These are phyloP conservation scores for Cucurbita pepo DNA, from an alignment of 306 rosid genomes.

Conservation along the genomic window DNA sequence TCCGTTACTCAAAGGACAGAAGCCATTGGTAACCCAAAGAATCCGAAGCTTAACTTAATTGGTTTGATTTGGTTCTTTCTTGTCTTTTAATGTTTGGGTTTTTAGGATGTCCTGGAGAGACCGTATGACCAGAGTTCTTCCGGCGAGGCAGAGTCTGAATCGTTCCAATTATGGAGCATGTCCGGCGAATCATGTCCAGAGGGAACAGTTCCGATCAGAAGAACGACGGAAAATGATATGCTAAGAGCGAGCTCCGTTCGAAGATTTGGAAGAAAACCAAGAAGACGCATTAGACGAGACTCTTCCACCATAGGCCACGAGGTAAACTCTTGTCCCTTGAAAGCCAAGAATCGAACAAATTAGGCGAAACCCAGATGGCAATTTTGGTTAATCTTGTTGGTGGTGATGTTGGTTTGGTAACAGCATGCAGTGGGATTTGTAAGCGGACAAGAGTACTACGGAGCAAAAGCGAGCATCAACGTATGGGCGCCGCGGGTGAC, in stretches of 20 bases:
- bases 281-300: constrained; percentile 56
- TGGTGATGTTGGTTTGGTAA: not conserved
- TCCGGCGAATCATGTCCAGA: constrained; percentile 65
- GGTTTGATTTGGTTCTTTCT: not conserved
- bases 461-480: constrained; percentile 86
- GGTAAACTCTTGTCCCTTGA: constrained; percentile 9
- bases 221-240: constrained; percentile 64
- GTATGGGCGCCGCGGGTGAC: constrained; percentile 82
- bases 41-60: not conserved
- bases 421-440: constrained; percentile 99
- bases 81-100: not conserved
- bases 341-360: no score
- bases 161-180: constrained; percentile 55
- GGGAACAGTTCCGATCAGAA: constrained; percentile 74
- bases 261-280: constrained; percentile 59
- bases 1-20: constrained; percentile 52
- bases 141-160: constrained; percentile 18
- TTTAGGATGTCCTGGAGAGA: constrained; percentile 68
- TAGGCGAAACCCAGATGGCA: no score
- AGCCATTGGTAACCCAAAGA: constrained; percentile 45
- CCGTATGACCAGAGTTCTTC: constrained; percentile 24
- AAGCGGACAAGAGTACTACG: constrained; percentile 65
- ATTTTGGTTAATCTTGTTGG: no score
- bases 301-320: constrained; percentile 77
- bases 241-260: constrained; percentile 50